A percentile compares a stretch with the other conserved stretches of the same genome.
phyloP scores from a whole-genome alignment of 768 basidiomycete genomes.

The Cyclocybe cylindracea region DNA sequence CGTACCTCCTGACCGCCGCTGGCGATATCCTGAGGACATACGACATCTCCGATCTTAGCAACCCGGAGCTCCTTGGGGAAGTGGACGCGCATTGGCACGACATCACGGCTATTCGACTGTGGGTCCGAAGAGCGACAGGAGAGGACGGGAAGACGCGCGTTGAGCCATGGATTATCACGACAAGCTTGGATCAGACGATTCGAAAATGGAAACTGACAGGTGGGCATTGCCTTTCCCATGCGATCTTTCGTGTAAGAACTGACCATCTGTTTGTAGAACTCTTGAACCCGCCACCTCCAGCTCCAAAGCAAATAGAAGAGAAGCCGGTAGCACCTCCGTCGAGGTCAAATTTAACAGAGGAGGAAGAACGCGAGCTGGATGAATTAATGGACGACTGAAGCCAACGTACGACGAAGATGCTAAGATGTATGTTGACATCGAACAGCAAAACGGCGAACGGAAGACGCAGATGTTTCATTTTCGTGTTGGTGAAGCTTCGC shows the following conservation, averaged over 20 bases:
- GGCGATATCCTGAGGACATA: conserved; percentile 84
- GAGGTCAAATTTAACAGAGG: conserved; percentile 66
- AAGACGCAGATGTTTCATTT: no score
- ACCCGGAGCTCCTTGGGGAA: conserved; percentile 69
- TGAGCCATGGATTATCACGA: conserved; percentile 83
- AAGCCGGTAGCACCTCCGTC: conserved; percentile 8
- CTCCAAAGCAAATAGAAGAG: conserved; percentile 11
- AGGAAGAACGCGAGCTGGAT: conserved; percentile 88
- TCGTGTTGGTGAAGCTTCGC: no score
- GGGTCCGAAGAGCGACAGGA: conserved; percentile 55
- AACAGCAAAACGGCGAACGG: no score
- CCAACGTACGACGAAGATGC: conserved; percentile 5
- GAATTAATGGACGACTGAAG: conserved; percentile 54
- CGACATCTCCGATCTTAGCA: conserved; percentile 68
- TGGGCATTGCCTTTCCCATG: conserved; percentile 23
- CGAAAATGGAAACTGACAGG: conserved; percentile 81
- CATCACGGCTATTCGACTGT: conserved; percentile 72
- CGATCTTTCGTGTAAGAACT: background rate
- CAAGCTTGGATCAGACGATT: conserved; percentile 85
- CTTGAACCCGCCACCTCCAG: conserved; percentile 30
- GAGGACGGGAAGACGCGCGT: conserved; percentile 47
- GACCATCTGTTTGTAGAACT: conserved; percentile 33
- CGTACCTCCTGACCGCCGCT: conserved; percentile 78
- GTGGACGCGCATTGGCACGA: conserved; percentile 92
- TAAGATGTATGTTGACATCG: background rate